Evolutionary conservation across 192 early-diverging fungal genomes (phyloP), one percentile per base, ranked within the genome.

Genomic region (Backusella luteola): DNA sequence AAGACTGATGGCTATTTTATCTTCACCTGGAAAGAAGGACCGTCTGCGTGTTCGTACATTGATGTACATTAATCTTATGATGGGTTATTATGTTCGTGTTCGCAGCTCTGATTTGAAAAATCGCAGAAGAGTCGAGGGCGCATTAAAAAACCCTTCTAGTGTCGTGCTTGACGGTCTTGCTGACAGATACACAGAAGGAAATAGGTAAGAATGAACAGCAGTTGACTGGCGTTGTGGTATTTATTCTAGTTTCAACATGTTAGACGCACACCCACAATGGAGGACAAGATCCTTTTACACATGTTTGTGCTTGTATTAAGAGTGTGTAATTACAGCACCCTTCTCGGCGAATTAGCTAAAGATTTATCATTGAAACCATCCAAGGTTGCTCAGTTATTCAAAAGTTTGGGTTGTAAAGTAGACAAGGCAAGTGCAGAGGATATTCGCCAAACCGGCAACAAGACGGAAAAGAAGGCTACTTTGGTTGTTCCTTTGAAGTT

Each of bases 251-350:
- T 14, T 66, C 36, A 46, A 15, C 71, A 12, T 44, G 56, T 71
- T 53, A 86, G 76, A 56, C 87, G 85, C 74, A 92, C 91, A 23
- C 80, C 91, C 75, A 79, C 87, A 23, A 87, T 85, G 49, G 90
- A 91, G 73, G 93, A 93, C 83, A 93, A 88, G 82, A 85, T 97
- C 6, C 81, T 92, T 14, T 92, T 90, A 75, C 92, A 95, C 77
- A 93, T 95, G 69, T 78, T 93, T 49, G 87, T 88, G 14, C 80
- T 95, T 52, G 87, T 87, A 74, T 82, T 97, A 76, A 89, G 87
- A 11, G 76, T 95, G 2, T 90, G 94, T 77, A 89, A 91, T 78
- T 96, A 88, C 85, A 86, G 85, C 19, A 73, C 93, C 49, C 88
- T 94, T 67, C 84, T 91, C 0, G 76, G 77, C 2, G 84, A 85